A percentile compares a stretch with the other conserved stretches of the same genome.
Evolutionary conservation across 495 filamentous ascomycete genomes (phyloP).

Genomic region (Daldinia vernicosa): DNA sequence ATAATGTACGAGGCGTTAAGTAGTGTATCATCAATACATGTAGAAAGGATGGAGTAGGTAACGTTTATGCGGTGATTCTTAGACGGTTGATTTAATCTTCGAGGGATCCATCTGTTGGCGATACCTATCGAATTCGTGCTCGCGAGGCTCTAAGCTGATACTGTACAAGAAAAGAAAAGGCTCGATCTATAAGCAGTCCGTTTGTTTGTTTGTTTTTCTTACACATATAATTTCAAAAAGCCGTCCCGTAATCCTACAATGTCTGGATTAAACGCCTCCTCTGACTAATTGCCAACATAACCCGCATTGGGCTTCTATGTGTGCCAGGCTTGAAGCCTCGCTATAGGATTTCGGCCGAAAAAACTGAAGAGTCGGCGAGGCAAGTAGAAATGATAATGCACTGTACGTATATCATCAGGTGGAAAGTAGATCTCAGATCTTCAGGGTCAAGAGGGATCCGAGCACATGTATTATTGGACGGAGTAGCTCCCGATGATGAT

Average conservation of each 20-base stretch:
- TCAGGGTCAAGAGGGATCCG: constrained; percentile 1
- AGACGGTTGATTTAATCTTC: background rate
- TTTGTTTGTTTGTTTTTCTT: background rate
- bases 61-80: background rate
- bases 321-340: no score
- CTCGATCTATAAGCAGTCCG: background rate
- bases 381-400: background rate
- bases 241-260: background rate
- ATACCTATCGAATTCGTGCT: background rate
- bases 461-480: background rate
- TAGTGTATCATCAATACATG: background rate
- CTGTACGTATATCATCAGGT: background rate
- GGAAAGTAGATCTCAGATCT: background rate
- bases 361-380: background rate
- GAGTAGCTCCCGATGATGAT: background rate
- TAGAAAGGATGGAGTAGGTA: background rate
- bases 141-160: background rate
- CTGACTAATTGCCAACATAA: background rate
- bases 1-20: background rate
- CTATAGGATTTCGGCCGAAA: background rate
- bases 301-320: no score
- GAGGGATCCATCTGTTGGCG: background rate
- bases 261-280: background rate
- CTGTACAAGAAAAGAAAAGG: background rate
- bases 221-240: background rate